phyloP scores from a whole-genome alignment of 495 filamentous ascomycete species.

The Xylaria grammica region DNA sequence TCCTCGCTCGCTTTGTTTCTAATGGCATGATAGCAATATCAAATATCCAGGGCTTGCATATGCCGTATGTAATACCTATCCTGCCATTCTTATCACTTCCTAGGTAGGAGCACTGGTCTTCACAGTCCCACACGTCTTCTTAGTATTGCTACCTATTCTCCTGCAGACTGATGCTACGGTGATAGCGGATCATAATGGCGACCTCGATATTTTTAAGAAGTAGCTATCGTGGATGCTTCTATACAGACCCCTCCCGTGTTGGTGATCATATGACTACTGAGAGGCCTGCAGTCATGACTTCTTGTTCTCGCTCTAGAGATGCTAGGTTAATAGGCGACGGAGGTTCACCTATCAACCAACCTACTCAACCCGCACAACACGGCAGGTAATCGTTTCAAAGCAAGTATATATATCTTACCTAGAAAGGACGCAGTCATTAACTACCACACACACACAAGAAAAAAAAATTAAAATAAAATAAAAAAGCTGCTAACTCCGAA shows the following conservation, averaged over 20 bases:
- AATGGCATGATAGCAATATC: background rate
- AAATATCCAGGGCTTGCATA: background rate
- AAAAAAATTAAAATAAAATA: too few relatives aligned
- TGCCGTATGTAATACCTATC: background rate
- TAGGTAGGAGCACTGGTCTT: background rate
- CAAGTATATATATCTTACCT: background rate
- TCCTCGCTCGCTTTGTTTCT: background rate
- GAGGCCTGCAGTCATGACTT: background rate
- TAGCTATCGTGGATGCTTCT: background rate
- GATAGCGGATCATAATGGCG: slow-evolving; percentile 16
- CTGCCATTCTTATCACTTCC: background rate
- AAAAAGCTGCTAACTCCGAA: too few relatives aligned
- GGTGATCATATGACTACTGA: background rate
- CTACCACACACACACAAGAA: too few relatives aligned
- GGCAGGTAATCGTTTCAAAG: background rate
- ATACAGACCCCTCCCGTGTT: background rate
- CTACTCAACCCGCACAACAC: background rate
- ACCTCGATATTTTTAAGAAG: background rate
- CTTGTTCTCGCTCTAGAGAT: background rate
- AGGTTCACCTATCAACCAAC: background rate
- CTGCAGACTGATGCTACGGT: slow-evolving; percentile 10
- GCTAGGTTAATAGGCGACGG: background rate
- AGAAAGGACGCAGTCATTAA: background rate
- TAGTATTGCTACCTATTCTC: slow-evolving; percentile 8
- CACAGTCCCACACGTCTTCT: slow-evolving; percentile 10